These are phyloP conservation scores for Phytophthora meadii DNA, from an alignment of 352 stramenopile genomes.

Conservation along the genomic window DNA sequence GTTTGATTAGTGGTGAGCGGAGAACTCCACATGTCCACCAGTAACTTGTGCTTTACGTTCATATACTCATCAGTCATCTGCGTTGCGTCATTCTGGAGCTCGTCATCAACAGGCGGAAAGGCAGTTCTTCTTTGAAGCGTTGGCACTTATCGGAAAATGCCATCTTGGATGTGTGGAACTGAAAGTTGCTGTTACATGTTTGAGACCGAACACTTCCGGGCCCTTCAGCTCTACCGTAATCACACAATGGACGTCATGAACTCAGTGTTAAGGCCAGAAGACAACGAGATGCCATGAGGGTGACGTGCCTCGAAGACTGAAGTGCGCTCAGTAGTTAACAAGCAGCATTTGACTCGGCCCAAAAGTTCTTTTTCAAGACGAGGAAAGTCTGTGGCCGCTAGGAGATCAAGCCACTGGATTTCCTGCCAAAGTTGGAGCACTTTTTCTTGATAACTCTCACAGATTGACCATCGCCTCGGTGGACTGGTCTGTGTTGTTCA, in stretches of 20 bases:
- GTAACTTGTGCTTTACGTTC: no score
- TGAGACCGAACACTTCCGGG: not conserved
- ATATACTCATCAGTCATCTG: no score
- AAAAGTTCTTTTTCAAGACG: not conserved
- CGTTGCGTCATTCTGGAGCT: no score
- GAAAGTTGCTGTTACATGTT: not conserved
- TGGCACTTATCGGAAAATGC: no score
- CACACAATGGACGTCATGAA: not conserved
- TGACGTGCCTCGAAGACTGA: not conserved
- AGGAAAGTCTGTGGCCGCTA: not conserved
- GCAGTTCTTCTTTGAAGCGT: no score
- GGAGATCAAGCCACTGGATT: not conserved
- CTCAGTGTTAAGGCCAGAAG: not conserved
- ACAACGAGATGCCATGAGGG: constrained; percentile 11
- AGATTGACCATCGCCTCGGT: not conserved
- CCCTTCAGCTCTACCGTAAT: not conserved
- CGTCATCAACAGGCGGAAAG: no score
- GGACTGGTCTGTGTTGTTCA: not conserved
- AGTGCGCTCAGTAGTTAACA: not conserved
- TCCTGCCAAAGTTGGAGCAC: not conserved
- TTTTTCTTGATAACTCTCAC: not conserved
- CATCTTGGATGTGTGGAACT: no score
- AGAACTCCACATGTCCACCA: no score
- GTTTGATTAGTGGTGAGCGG: no score
- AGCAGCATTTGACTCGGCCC: not conserved